Evolutionary conservation across 2,329 filamentous ascomycete genomes (phyloP).

Genomic region (Ophiocordyceps polyrhachis-furcata): DNA sequence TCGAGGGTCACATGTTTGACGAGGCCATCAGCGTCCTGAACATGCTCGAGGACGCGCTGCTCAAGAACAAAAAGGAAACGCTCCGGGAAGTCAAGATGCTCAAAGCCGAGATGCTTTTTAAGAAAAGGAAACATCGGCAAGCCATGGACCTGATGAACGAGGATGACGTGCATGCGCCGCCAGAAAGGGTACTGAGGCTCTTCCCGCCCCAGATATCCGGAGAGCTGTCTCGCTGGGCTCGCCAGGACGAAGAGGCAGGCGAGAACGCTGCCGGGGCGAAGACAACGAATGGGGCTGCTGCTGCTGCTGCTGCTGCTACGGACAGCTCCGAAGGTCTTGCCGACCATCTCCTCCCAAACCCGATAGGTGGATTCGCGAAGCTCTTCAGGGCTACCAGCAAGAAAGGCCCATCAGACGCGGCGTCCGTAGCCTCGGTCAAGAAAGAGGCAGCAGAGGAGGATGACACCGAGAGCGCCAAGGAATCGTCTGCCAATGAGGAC

Average conservation of each 20-base stretch:
- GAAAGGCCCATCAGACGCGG: slow-evolving; percentile 31
- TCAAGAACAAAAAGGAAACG: slow-evolving; percentile 64
- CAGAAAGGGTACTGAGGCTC: slow-evolving; percentile 68
- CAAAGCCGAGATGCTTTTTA: slow-evolving; percentile 76
- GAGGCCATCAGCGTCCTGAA: slow-evolving; percentile 79
- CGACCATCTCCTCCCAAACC: slow-evolving; percentile 17
- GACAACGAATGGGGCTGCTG: slow-evolving; percentile 11
- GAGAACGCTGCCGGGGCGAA: slow-evolving; percentile 18
- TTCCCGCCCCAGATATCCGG: slow-evolving; percentile 77
- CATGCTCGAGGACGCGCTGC: slow-evolving; percentile 82
- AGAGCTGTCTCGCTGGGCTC: slow-evolving; percentile 43
- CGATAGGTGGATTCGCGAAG: slow-evolving; percentile 30
- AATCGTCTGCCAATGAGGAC: slow-evolving; percentile 22
- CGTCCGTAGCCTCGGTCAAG: slow-evolving; percentile 40
- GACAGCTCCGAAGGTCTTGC: slow-evolving; percentile 9
- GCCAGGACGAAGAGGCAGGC: slow-evolving; percentile 21
- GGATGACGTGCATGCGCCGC: slow-evolving; percentile 73
- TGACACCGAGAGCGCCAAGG: slow-evolving; percentile 35
- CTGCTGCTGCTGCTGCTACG: slow-evolving; percentile 9
- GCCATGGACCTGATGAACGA: slow-evolving; percentile 75
- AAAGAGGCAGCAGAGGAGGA: slow-evolving; percentile 30
- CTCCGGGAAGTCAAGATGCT: slow-evolving; percentile 76
- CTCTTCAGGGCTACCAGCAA: slow-evolving; percentile 30
- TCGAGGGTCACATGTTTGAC: slow-evolving; percentile 57
- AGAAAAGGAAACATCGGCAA: slow-evolving; percentile 62